phyloP scores from a whole-genome alignment of 225 moss, liverwort and hornwort genomes.

The Sphagnum tenellum region DNA sequence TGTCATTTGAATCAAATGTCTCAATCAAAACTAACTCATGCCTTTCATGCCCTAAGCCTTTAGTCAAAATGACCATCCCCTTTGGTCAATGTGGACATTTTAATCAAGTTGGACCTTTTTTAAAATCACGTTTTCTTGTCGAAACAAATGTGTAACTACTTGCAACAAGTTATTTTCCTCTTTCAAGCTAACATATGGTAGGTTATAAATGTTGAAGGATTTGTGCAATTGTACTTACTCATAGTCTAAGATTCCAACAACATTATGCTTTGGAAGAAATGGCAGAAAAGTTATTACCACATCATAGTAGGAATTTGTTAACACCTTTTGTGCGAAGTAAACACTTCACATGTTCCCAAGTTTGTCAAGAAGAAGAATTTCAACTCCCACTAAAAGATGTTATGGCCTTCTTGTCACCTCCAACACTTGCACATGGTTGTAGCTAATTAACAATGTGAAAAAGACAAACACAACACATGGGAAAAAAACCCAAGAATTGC shows the following conservation, averaged over 20 bases:
- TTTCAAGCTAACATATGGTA: slow-evolving; percentile 53
- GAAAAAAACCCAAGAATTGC: background rate
- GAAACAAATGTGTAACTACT: slow-evolving; percentile 16
- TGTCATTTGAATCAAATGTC: too few species aligned
- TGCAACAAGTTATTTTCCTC: slow-evolving; percentile 11
- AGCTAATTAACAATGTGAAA: slow-evolving; percentile 15
- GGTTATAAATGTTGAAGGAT: slow-evolving; percentile 70
- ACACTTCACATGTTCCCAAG: slow-evolving; percentile 87
- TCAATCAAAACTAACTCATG: too few species aligned
- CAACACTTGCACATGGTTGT: slow-evolving; percentile 74
- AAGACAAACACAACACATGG: too few species aligned
- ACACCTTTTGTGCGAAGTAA: slow-evolving; percentile 52
- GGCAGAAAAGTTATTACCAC: slow-evolving; percentile 62
- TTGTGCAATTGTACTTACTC: slow-evolving; percentile 81
- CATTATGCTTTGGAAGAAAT: slow-evolving; percentile 64
- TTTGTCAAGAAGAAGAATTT: slow-evolving; percentile 62
- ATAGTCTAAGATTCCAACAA: slow-evolving; percentile 72
- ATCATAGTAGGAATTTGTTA: slow-evolving; percentile 77
- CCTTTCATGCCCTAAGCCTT: too few species aligned
- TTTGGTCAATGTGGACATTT: too few species aligned
- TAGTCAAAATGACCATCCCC: too few species aligned
- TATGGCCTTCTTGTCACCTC: slow-evolving; percentile 54
- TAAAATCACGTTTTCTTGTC: too few species aligned
- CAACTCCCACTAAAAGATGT: slow-evolving; percentile 60
- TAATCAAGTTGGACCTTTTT: too few species aligned